Percentiles rank a stretch among this genome's conserved stretches.
These are phyloP conservation scores for Ascochyta lentis DNA, from an alignment of 2,329 filamentous ascomycete genomes.

Conservation along the genomic window DNA sequence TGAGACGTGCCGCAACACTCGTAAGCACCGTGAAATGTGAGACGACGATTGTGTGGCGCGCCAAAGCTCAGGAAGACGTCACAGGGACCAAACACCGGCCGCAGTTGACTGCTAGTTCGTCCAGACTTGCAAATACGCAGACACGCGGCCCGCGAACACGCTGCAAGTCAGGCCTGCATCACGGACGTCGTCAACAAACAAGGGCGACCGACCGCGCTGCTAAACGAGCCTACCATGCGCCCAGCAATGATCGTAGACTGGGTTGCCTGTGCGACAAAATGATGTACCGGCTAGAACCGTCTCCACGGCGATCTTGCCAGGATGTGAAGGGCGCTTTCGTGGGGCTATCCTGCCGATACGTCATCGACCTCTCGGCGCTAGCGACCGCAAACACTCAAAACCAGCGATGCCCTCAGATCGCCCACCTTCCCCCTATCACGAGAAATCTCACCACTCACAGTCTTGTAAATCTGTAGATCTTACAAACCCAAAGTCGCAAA, in stretches of 20 bases:
- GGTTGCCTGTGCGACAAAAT: constrained; percentile 18
- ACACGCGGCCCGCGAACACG: background rate
- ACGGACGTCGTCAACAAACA: constrained; percentile 2
- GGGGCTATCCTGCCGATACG: constrained; percentile 10
- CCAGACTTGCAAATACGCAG: background rate
- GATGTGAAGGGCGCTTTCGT: constrained; percentile 8
- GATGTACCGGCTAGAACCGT: constrained; percentile 20
- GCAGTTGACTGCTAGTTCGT: background rate
- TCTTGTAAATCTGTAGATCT: background rate
- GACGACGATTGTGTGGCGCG: background rate
- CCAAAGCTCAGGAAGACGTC: constrained; percentile 5
- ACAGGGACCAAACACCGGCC: constrained; percentile 9
- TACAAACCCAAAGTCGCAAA: background rate
- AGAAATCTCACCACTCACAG: constrained; percentile 2
- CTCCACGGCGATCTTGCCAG: constrained; percentile 18
- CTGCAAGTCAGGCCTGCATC: background rate
- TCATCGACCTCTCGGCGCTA: constrained; percentile 16
- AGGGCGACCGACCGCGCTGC: background rate
- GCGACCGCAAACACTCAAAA: constrained; percentile 20
- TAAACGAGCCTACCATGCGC: background rate
- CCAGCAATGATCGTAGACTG: constrained; percentile 16
- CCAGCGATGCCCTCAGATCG: constrained; percentile 17
- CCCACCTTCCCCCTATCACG: constrained; percentile 5
- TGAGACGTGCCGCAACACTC: constrained; percentile 1
- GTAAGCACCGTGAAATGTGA: constrained; percentile 7